Percentiles rank a stretch among this genome's conserved stretches.
phyloP scores from a whole-genome alignment of 805 yeast genomes.

The Yamadazyma tumulicola region DNA sequence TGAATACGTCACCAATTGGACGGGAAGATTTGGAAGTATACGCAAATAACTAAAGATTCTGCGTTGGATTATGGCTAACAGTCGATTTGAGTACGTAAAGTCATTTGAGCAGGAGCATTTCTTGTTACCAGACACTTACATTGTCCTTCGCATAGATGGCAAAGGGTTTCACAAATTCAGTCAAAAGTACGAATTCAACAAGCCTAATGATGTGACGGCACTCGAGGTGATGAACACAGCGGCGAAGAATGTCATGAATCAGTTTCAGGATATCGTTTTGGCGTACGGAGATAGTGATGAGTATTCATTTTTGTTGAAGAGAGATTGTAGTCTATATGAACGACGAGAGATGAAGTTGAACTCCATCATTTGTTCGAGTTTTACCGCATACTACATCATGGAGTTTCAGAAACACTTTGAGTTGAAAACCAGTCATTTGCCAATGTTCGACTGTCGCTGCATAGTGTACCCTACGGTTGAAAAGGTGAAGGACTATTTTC shows the following conservation, averaged over 20 bases:
- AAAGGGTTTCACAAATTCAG: conserved; percentile 90
- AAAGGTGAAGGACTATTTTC: conserved; percentile 71
- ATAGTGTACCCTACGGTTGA: conserved; percentile 71
- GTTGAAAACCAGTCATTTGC: conserved; percentile 50
- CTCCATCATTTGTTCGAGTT: conserved; percentile 76
- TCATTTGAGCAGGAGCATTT: conserved; percentile 70
- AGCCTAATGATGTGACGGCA: conserved; percentile 86
- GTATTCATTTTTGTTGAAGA: conserved; percentile 73
- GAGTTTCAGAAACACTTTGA: conserved; percentile 65
- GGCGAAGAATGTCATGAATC: conserved; percentile 61
- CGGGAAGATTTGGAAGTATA: background rate
- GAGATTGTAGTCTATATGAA: conserved; percentile 67
- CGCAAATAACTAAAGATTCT: background rate
- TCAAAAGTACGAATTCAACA: conserved; percentile 64
- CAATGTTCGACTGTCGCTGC: conserved; percentile 89
- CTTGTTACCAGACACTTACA: conserved; percentile 75
- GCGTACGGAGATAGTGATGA: conserved; percentile 98
- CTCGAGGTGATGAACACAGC: conserved; percentile 76
- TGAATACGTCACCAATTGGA: conserved; percentile 1
- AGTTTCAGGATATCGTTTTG: conserved; percentile 67
- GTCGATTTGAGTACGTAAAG: conserved; percentile 83
- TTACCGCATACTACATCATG: conserved; percentile 70
- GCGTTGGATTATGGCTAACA: conserved; percentile 77
- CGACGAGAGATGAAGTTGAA: conserved; percentile 79
- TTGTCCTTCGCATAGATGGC: conserved; percentile 88